Percentiles rank a stretch among this genome's conserved stretches.
These are phyloP conservation scores for Sindora glabra DNA, from an alignment of 306 rosid species.

Conservation along the genomic window DNA sequence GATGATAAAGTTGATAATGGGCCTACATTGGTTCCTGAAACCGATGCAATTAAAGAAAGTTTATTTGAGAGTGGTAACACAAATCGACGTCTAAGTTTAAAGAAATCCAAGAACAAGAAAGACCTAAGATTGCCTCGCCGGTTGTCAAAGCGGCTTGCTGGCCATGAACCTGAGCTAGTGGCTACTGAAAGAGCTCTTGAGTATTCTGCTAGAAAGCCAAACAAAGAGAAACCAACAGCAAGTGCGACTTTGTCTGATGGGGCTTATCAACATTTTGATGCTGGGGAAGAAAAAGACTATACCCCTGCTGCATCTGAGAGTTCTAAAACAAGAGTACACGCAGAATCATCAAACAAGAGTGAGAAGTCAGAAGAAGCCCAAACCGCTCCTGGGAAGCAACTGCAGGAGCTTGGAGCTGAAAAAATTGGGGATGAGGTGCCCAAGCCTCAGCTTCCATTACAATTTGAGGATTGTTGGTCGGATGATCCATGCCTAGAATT, in stretches of 20 bases:
- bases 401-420: too few species aligned
- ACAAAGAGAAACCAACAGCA: conserved; percentile 18
- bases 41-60: conserved; percentile 14
- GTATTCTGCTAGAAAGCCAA: conserved; percentile 28
- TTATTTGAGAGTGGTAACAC: conserved; percentile 17
- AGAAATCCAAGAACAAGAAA: conserved; percentile 51
- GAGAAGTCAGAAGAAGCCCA: too few species aligned
- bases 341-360: conserved; percentile 23
- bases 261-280: conserved; percentile 22
- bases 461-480: conserved; percentile 64
- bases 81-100: conserved; percentile 19
- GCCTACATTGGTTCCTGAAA: conserved; percentile 11
- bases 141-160: conserved; percentile 59
- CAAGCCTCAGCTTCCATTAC: conserved; percentile 37
- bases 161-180: conserved; percentile 49
- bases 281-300: conserved; percentile 12
- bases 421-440: too few species aligned
- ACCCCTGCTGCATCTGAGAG: conserved; percentile 6
- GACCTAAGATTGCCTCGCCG: conserved; percentile 37
- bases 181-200: conserved; percentile 42
- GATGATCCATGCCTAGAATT: conserved; percentile 94
- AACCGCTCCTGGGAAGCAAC: too few species aligned
- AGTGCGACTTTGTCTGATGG: conserved; percentile 24
- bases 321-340: conserved; percentile 3
- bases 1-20: conserved; percentile 23